Evolutionary conservation across 805 yeast genomes (phyloP).

Genomic region (Hyphopichia homilentoma): DNA sequence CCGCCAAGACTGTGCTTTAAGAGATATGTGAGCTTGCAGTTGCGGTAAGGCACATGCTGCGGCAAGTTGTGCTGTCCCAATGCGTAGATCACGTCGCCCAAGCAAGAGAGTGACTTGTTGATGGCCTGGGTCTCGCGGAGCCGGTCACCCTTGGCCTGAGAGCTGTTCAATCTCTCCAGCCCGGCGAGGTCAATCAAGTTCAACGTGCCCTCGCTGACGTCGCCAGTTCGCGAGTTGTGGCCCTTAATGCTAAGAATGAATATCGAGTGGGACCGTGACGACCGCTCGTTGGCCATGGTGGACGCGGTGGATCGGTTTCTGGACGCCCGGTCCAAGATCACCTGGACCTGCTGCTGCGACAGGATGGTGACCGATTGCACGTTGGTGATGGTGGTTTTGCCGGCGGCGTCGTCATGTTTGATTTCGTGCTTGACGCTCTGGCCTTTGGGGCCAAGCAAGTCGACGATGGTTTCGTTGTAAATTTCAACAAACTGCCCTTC

Average conservation of each 20-base stretch:
- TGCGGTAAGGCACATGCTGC: conserved; percentile 61
- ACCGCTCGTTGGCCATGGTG: conserved; percentile 74
- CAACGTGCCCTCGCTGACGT: conserved; percentile 52
- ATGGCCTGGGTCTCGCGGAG: conserved; percentile 85
- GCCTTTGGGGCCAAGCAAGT: conserved; percentile 44
- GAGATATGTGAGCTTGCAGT: conserved; percentile 75
- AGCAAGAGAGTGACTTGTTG: conserved; percentile 79
- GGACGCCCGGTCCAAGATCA: conserved; percentile 51
- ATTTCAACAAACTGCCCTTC: conserved; percentile 83
- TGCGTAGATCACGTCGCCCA: conserved; percentile 86
- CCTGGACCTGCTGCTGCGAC: conserved; percentile 46
- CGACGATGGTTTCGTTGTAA: conserved; percentile 78
- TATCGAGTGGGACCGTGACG: conserved; percentile 89
- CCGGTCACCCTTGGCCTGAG: conserved; percentile 77
- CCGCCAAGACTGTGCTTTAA: conserved; percentile 84
- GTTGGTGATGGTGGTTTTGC: conserved; percentile 61
- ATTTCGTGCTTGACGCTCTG: conserved; percentile 54
- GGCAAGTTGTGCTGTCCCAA: conserved; percentile 41
- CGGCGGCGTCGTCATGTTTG: conserved; percentile 55
- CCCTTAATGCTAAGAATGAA: conserved; percentile 66
- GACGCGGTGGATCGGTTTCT: conserved; percentile 72
- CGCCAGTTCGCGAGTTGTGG: conserved; percentile 44
- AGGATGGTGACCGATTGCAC: conserved; percentile 47
- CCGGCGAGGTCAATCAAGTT: conserved; percentile 93
- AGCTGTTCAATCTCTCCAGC: conserved; percentile 74